Evolutionary conservation across 192 early-diverging fungal genomes (phyloP).

Genomic region (Coemansia sp.): DNA sequence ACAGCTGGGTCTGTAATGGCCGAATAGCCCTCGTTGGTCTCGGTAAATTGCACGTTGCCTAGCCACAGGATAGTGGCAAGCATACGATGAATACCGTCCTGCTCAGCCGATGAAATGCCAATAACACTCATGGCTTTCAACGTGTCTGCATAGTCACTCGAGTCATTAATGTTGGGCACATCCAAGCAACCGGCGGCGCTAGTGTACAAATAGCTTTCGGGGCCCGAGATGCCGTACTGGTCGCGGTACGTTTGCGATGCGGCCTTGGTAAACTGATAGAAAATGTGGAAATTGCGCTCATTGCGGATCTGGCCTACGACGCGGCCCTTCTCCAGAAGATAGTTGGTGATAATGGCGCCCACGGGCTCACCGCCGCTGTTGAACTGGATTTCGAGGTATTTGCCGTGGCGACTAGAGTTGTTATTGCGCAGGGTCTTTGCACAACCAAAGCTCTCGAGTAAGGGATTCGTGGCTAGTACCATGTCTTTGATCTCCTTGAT

Average conservation of each 20-base stretch:
- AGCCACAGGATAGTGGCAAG: constrained; percentile 94
- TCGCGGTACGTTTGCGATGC: constrained; percentile 70
- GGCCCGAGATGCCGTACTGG: constrained; percentile 67
- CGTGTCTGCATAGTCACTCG: constrained; percentile 83
- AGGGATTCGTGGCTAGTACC: constrained; percentile 97
- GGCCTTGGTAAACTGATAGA: constrained; percentile 88
- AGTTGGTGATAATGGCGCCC: constrained; percentile 97
- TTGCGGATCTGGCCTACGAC: constrained; percentile 91
- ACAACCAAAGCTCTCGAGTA: constrained; percentile 98
- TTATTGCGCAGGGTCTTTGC: constrained; percentile 99
- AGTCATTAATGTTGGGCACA: constrained; percentile 94
- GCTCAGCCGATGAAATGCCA: constrained; percentile 76
- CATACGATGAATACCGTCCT: constrained; percentile 87
- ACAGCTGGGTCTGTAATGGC: constrained; percentile 62
- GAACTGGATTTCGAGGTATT: constrained; percentile 99
- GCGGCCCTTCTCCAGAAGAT: constrained; percentile 94
- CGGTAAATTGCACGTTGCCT: constrained; percentile 89
- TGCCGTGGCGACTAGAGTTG: constrained; percentile 98
- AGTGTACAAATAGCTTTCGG: constrained; percentile 77
- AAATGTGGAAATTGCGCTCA: constrained; percentile 98
- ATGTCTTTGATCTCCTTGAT: constrained; percentile 97
- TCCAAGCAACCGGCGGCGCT: constrained; percentile 70
- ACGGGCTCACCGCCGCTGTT: constrained; percentile 88
- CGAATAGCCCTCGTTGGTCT: constrained; percentile 75
- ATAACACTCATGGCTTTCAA: constrained; percentile 92